A percentile compares a stretch with the other conserved stretches of the same genome.
These are phyloP conservation scores for Leishmania tropica DNA, from an alignment of 208 protist species.

Conservation along the genomic window DNA sequence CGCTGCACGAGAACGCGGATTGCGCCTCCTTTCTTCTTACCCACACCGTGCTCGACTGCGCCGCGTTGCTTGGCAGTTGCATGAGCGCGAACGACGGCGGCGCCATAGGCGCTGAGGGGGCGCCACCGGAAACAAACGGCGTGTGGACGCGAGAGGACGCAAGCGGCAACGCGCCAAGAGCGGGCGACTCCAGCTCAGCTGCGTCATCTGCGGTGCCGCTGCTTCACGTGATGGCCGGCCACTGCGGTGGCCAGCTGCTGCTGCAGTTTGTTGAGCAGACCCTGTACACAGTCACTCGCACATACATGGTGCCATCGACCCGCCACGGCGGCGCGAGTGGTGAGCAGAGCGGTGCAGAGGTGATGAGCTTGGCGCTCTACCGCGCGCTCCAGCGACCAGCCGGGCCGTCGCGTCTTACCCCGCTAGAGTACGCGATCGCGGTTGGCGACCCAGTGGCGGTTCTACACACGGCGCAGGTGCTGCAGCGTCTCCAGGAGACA, in stretches of 20 bases:
- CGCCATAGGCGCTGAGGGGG: not conserved
- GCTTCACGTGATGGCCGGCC: slow-evolving; percentile 49
- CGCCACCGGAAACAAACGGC: not conserved
- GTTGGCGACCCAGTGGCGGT: slow-evolving; percentile 59
- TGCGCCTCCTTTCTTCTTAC: slow-evolving; percentile 64
- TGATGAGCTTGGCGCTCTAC: slow-evolving; percentile 41
- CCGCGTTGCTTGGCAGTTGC: slow-evolving; percentile 6
- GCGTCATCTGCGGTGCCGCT: slow-evolving; percentile 10
- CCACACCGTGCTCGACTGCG: slow-evolving; percentile 37
- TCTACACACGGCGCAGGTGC: slow-evolving; percentile 56
- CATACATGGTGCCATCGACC: slow-evolving; percentile 1
- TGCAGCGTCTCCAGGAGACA: slow-evolving; percentile 52
- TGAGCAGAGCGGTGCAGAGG: slow-evolving; percentile 20
- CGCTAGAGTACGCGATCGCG: slow-evolving; percentile 73
- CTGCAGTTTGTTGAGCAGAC: slow-evolving; percentile 49
- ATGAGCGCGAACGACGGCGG: not conserved
- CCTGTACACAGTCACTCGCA: slow-evolving; percentile 20
- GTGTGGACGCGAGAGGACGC: not conserved
- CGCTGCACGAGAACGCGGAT: slow-evolving; percentile 38
- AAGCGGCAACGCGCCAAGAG: not conserved
- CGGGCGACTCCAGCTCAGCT: not conserved
- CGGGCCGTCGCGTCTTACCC: slow-evolving; percentile 50
- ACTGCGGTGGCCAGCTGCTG: slow-evolving; percentile 49
- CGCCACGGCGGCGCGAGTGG: not conserved
- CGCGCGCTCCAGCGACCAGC: slow-evolving; percentile 48